These are phyloP conservation scores for Chaetomidium leptoderma DNA, from an alignment of 495 filamentous ascomycete genomes.

Conservation along the genomic window DNA sequence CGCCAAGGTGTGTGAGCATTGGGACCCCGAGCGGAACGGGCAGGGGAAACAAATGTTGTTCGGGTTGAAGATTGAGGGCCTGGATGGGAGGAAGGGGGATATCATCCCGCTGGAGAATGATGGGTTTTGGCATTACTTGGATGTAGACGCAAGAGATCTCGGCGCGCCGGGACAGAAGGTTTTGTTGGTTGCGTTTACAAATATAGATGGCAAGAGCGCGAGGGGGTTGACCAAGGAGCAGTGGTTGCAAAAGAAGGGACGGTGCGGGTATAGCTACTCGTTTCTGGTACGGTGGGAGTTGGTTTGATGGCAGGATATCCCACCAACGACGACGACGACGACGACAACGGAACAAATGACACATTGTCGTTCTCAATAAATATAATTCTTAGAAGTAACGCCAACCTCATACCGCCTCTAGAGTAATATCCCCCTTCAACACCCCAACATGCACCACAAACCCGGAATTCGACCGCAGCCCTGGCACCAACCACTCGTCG, in stretches of 20 bases:
- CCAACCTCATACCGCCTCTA: background rate
- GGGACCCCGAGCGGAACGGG: conserved; percentile 63
- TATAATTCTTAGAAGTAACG: too few relatives aligned
- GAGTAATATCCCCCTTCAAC: conserved; percentile 31
- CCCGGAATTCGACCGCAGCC: conserved; percentile 55
- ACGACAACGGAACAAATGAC: background rate
- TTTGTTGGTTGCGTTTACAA: conserved; percentile 57
- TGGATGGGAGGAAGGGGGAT: conserved; percentile 66
- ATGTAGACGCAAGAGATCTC: conserved; percentile 60
- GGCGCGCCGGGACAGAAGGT: conserved; percentile 67
- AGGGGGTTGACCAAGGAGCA: conserved; percentile 65
- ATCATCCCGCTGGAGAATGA: conserved; percentile 59
- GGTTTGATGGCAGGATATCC: conserved; percentile 36
- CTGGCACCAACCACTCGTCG: conserved; percentile 48
- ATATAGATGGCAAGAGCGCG: conserved; percentile 58
- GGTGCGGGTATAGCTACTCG: conserved; percentile 56
- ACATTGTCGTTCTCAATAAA: background rate
- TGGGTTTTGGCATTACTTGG: conserved; percentile 69
- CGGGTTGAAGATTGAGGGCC: conserved; percentile 58
- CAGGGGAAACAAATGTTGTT: conserved; percentile 59
- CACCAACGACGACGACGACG: background rate
- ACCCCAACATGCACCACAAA: conserved; percentile 66
- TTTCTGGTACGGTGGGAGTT: conserved; percentile 69
- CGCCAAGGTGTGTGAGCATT: conserved; percentile 69
- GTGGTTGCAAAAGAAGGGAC: conserved; percentile 57